These are phyloP conservation scores for Emydomyces testavorans DNA, from an alignment of 2,329 filamentous ascomycete genomes.

Conservation along the genomic window DNA sequence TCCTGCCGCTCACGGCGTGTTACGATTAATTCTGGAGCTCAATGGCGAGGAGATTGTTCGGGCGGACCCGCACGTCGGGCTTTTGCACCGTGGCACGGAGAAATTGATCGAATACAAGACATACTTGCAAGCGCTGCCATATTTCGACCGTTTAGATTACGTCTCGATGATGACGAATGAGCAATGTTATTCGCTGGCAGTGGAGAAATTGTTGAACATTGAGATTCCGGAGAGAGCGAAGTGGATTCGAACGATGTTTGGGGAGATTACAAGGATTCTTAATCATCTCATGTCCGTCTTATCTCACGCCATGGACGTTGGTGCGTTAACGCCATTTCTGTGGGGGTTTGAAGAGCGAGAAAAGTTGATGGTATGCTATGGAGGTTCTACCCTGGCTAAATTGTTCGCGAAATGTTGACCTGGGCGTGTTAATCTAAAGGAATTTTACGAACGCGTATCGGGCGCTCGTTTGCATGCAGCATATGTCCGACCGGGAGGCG, in stretches of 20 bases:
- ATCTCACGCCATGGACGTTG: constrained; percentile 97
- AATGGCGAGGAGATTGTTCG: constrained; percentile 96
- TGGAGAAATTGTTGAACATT: constrained; percentile 95
- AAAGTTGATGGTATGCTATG: constrained; percentile 87
- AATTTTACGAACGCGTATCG: constrained; percentile 99
- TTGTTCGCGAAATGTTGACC: background rate
- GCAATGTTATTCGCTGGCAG: constrained; percentile 88
- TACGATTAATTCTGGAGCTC: constrained; percentile 92
- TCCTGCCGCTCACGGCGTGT: constrained; percentile 93
- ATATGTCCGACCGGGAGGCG: constrained; percentile 91
- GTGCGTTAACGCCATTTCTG: constrained; percentile 92
- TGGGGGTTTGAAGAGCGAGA: constrained; percentile 99
- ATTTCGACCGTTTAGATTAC: constrained; percentile 98
- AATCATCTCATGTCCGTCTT: constrained; percentile 98
- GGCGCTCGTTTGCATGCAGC: constrained; percentile 94
- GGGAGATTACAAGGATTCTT: constrained; percentile 81
- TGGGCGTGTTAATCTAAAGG: constrained; percentile 43
- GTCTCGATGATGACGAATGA: constrained; percentile 99
- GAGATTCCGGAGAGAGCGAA: constrained; percentile 93
- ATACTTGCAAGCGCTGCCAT: constrained; percentile 93
- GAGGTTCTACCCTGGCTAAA: constrained; percentile 10
- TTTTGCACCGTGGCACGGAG: constrained; percentile 94
- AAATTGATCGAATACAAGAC: constrained; percentile 99
- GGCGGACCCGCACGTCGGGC: constrained; percentile 89
- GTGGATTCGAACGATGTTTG: constrained; percentile 92